Evolutionary conservation across 176 grass and related monocot species (phyloP), one percentile per base, ranked within the genome.

Genomic region (Avena sativa): DNA sequence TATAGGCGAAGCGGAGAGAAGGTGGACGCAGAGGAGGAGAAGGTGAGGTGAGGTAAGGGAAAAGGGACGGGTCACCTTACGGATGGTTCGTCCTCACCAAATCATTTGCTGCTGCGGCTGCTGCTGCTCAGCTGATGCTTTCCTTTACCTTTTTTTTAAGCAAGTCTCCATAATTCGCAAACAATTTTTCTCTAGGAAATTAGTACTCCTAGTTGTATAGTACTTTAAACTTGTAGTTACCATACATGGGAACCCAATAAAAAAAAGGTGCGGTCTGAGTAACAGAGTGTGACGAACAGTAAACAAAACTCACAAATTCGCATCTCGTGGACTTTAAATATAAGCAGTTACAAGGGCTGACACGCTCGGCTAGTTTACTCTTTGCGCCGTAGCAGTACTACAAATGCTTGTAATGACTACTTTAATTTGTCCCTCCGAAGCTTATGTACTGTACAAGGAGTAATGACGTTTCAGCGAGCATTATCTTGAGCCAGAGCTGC

Each of bases 61-160:
- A 94, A 97, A 91, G 88, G 68, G 88, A 89, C 92, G 84, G 85
- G 71, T 74, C 87, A 97, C 95, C 95, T 65, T 80, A 91, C 90
- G 79, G 92, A 97, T 97, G 88, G 86, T 89, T 92, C 92, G 87
- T 44, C 59, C 83, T 83, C 86, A 97, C 91, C 95, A 83, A 91
- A 88, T 87, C 74, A 85, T 90, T 77, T 80, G 89, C 20, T 88
- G 74, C 87, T 86, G 72, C 55, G 50, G 70, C 34, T 36, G 21
- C 43, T 67, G 46, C 61, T 47, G 79, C 69, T 74, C 55, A 74
- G 62, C 83, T 61, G 21, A 8, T 14, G 79, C 79, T 68, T 51
- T 76, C 11, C 15, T 72, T 60, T 50, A 1, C 43, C 55, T 73
- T 63, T 70, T 12, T 71, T 23, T 23, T 23, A 74, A 20, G 23